Evolutionary conservation across 345 rosid species (phyloP).

Genomic region (Eucalyptus fibrosa): DNA sequence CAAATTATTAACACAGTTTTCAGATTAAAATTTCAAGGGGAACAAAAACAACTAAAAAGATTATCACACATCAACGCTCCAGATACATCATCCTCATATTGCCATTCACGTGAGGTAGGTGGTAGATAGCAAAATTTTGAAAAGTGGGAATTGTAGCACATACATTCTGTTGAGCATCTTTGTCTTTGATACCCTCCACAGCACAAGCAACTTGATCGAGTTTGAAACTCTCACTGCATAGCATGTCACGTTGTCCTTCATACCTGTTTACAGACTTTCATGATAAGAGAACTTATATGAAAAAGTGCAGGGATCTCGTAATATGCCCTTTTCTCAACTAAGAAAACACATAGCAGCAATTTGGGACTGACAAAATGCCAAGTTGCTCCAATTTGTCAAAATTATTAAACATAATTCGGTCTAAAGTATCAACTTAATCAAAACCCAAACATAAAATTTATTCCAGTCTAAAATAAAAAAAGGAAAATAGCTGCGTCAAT

Average conservation of each 20-base stretch:
- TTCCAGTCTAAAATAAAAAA: neutral
- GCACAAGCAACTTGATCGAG: slow-evolving; percentile 98
- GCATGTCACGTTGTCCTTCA: slow-evolving; percentile 96
- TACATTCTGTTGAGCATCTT: slow-evolving; percentile 97
- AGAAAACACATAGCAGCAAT: neutral
- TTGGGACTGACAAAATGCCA: neutral
- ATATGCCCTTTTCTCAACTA: neutral
- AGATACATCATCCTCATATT: neutral
- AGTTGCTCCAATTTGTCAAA: neutral
- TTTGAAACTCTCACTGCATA: slow-evolving; percentile 76
- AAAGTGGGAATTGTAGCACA: neutral
- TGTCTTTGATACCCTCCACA: slow-evolving; percentile 88
- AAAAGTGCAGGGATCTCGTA: neutral
- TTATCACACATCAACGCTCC: neutral
- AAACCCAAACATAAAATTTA: neutral
- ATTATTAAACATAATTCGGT: neutral
- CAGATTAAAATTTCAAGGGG: neutral
- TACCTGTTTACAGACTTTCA: slow-evolving; percentile 38
- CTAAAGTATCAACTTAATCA: neutral
- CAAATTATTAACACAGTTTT: neutral
- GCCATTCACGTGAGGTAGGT: neutral
- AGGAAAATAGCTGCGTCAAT: neutral
- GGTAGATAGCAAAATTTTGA: neutral
- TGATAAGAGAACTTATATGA: neutral
- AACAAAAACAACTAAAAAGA: neutral